A percentile compares a stretch with the other conserved stretches of the same genome.
Evolutionary conservation across 2,329 filamentous ascomycete species (phyloP).

Genomic region (Xylariaceae sp.): DNA sequence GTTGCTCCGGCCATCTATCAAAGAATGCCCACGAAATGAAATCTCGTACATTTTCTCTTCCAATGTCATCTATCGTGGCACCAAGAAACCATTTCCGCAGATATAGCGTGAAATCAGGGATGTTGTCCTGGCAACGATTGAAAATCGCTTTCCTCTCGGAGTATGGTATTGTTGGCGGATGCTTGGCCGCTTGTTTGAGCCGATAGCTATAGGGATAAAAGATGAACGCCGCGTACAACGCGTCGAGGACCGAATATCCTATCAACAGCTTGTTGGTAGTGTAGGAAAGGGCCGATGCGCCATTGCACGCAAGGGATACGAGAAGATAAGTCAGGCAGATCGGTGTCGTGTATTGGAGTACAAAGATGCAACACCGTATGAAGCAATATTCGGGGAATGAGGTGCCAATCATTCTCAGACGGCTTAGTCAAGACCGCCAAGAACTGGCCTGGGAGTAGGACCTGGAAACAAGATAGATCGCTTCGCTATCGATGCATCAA

Average conservation of each 20-base stretch:
- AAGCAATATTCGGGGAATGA: conserved; percentile 37
- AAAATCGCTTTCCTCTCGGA: conserved; percentile 54
- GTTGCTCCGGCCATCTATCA: conserved; percentile 35
- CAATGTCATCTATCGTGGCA: conserved; percentile 52
- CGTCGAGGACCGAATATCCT: conserved; percentile 37
- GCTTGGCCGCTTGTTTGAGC: conserved; percentile 35
- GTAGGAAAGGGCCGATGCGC: conserved; percentile 15
- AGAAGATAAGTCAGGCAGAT: conserved; percentile 34
- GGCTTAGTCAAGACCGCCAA: neutral
- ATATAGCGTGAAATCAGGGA: conserved; percentile 54
- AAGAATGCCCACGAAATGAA: conserved; percentile 68
- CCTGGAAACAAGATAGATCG: neutral
- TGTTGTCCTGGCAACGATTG: conserved; percentile 49
- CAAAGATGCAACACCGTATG: conserved; percentile 42
- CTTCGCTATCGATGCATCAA: no score
- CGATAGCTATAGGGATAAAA: conserved; percentile 40
- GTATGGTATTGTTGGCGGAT: conserved; percentile 40
- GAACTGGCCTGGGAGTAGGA: neutral
- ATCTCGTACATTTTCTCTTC: conserved; percentile 63
- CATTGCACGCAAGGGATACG: conserved; percentile 20
- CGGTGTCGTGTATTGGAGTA: conserved; percentile 42
- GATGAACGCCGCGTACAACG: conserved; percentile 39
- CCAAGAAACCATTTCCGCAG: conserved; percentile 64
- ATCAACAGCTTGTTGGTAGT: conserved; percentile 20
- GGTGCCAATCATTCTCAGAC: conserved; percentile 28